These are phyloP conservation scores for Penicillium angulare DNA, from an alignment of 495 filamentous ascomycete genomes.

Conservation along the genomic window DNA sequence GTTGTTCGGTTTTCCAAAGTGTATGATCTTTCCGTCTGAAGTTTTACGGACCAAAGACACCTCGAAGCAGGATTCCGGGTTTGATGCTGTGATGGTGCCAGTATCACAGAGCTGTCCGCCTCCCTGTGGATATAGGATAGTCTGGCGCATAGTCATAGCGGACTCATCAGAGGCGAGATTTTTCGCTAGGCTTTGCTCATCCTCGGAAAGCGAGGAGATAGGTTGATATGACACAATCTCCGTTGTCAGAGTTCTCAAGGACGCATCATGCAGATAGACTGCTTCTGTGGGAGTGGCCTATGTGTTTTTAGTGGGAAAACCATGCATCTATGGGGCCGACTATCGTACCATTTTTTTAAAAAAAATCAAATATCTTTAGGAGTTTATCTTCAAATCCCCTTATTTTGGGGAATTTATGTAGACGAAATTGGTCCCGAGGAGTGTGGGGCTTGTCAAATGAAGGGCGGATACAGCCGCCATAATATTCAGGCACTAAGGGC, in stretches of 20 bases:
- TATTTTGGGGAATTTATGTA: too few relatives aligned
- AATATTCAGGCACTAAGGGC: slow-evolving; percentile 5
- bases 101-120: slow-evolving; percentile 64
- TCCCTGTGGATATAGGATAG: slow-evolving; percentile 65
- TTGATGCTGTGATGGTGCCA: slow-evolving; percentile 44
- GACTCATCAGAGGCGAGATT: slow-evolving; percentile 16
- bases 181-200: slow-evolving; percentile 34
- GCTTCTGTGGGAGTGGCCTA: slow-evolving; percentile 22
- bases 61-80: slow-evolving; percentile 35
- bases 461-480: slow-evolving; percentile 8
- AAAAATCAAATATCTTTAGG: too few relatives aligned
- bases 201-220: slow-evolving; percentile 45
- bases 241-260: slow-evolving; percentile 45
- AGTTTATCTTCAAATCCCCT: too few relatives aligned
- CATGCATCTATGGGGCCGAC: neutral
- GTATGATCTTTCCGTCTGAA: slow-evolving; percentile 50
- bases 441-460: slow-evolving; percentile 9
- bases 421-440: neutral
- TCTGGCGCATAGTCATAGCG: slow-evolving; percentile 51
- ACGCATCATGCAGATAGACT: slow-evolving; percentile 55
- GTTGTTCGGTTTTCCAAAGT: slow-evolving; percentile 53
- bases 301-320: neutral
- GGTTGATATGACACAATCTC: slow-evolving; percentile 45
- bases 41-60: slow-evolving; percentile 52
- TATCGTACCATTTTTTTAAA: neutral